Base-by-base conservation (phyloP, 495 filamentous ascomycete species). In the Neurospora africana region DNA sequence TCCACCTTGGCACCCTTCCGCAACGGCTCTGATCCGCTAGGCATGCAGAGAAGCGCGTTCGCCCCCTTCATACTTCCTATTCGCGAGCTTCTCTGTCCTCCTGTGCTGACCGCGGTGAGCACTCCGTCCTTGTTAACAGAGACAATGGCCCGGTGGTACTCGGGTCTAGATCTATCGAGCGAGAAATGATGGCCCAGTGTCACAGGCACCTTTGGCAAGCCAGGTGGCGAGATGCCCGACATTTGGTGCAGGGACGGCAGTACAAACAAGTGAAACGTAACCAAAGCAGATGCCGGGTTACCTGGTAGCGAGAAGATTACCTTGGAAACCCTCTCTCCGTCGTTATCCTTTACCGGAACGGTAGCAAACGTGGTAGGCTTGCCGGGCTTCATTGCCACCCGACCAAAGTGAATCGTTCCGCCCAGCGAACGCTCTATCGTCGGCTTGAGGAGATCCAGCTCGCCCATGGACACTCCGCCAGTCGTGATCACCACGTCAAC, bases 291-390 rank as follows among this genome's bases (percentile, higher is more conserved):
- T 19, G 94, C 95, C 0, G 95, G 95, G 81, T 99, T 99, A 0
- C 95, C 95, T 0, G 95, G 96, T 35, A 99, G 84, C 3, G 93
- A 92, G 85, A 98, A 98, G 72, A 98, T 89, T 68, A 91, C 86
- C 79, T 91, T 93, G 68, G 86, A 80, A 17, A 83, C 76, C 72
- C 89, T 85, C 71, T 89, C 81, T 38, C 85, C 85, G 21, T 84
- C 84, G 36, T 87, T 86, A 75, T 87, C 81, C 77, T 91, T 89
- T 13, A 84, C 82, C 11, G 92, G 90, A 5, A 98, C 86, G 1
- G 93, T 98, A 5, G 96, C 95, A 76, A 98, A 99, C 3, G 96
- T 98, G 11, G 94, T 97, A 4, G 95, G 95, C 79, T 98, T 98
- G 23, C 95, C 95, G 0, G 95, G 95, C 83, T 98, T 98, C 95